These are phyloP conservation scores for Coemansia sp. DNA, from an alignment of 192 early-diverging fungal species.

Conservation along the genomic window DNA sequence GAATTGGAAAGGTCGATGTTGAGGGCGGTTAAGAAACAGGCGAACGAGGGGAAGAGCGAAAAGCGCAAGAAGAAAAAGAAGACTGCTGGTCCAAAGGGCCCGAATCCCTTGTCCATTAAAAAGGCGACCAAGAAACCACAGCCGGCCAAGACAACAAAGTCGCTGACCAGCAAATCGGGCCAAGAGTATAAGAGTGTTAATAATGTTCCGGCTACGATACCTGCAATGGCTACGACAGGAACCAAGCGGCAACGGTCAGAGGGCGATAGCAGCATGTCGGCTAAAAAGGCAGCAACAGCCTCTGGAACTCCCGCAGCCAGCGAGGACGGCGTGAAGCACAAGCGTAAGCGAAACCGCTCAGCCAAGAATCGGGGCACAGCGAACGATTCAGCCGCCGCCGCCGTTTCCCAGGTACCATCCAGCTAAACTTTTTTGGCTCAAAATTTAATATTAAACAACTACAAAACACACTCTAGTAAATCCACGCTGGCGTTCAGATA, in stretches of 20 bases:
- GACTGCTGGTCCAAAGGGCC: conserved; percentile 67
- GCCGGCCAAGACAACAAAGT: not conserved
- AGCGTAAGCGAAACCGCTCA: conserved; percentile 27
- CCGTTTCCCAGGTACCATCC: not conserved
- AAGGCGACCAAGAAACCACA: conserved; percentile 54
- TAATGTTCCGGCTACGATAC: not conserved
- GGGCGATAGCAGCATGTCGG: not conserved
- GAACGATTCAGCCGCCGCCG: not conserved
- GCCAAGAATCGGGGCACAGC: conserved; percentile 1
- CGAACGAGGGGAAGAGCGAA: conserved; percentile 24
- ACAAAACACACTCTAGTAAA: not conserved
- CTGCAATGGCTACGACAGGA: not conserved
- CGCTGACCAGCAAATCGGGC: not conserved
- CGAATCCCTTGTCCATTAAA: conserved; percentile 88
- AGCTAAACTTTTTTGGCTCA: not conserved
- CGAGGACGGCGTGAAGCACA: conserved; percentile 11
- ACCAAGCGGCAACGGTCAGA: conserved; percentile 23
- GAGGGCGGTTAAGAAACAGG: conserved; percentile 56
- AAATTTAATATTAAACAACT: not conserved
- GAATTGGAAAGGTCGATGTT: conserved; percentile 58
- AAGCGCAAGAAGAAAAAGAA: conserved; percentile 61
- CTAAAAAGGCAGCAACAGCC: not conserved
- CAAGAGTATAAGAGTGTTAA: not conserved
- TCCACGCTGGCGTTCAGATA: not conserved
- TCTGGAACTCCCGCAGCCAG: not conserved